These are phyloP conservation scores for Grigorovia jiainica DNA, from an alignment of 805 yeast species.

Conservation along the genomic window DNA sequence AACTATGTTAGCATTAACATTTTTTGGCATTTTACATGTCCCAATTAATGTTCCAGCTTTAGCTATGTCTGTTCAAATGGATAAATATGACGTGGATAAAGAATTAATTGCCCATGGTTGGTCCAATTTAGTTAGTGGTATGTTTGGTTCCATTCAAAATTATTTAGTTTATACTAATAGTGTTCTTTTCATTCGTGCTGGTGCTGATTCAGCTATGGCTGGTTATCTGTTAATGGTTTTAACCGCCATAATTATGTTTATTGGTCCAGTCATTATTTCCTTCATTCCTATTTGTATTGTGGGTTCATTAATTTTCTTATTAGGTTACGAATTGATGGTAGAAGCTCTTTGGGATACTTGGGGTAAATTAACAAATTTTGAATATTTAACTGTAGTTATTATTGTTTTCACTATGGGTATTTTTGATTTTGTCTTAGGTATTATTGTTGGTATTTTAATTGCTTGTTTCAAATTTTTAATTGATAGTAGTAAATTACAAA, in stretches of 20 bases:
- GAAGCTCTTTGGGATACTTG: slow-evolving; percentile 82
- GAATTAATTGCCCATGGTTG: slow-evolving; percentile 93
- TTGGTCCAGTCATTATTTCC: slow-evolving; percentile 90
- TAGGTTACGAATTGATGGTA: slow-evolving; percentile 82
- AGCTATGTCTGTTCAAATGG: slow-evolving; percentile 82
- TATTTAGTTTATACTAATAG: slow-evolving; percentile 93
- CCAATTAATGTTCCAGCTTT: slow-evolving; percentile 97
- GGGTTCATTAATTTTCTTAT: slow-evolving; percentile 78
- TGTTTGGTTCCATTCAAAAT: slow-evolving; percentile 83
- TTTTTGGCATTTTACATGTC: slow-evolving; percentile 91
- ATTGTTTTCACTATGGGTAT: slow-evolving; percentile 94
- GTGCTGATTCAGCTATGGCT: slow-evolving; percentile 82
- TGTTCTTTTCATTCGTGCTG: slow-evolving; percentile 83
- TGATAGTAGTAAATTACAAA: slow-evolving; percentile 77
- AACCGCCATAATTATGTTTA: slow-evolving; percentile 69
- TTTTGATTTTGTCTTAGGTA: slow-evolving; percentile 90
- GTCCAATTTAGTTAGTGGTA: slow-evolving; percentile 78
- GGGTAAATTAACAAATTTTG: slow-evolving; percentile 65
- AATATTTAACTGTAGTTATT: slow-evolving; percentile 72
- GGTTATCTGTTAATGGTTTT: slow-evolving; percentile 84
- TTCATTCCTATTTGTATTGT: slow-evolving; percentile 94
- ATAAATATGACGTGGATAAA: slow-evolving; percentile 75
- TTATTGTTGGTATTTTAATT: slow-evolving; percentile 76
- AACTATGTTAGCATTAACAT: slow-evolving; percentile 90
- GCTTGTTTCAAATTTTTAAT: slow-evolving; percentile 95